Conservation (phyloP, 2,329 filamentous ascomycete species). For the Paramyrothecium sp. region DNA sequence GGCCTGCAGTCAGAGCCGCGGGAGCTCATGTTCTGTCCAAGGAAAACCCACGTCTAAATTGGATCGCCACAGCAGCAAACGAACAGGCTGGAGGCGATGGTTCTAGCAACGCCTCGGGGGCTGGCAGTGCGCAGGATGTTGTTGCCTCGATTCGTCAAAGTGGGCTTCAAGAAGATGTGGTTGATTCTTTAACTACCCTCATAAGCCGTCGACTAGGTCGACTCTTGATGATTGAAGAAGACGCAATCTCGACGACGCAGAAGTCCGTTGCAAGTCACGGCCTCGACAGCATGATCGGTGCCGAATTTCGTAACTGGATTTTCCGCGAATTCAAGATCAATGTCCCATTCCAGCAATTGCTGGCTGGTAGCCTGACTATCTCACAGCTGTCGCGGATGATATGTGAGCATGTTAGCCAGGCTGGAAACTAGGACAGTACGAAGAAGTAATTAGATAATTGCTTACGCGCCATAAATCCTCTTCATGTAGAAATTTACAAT, state of each 20-base stretch:
- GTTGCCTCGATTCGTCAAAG: not conserved
- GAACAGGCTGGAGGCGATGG: not conserved
- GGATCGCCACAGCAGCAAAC: not conserved
- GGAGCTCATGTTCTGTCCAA: not conserved
- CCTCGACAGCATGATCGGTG: conserved; percentile 35
- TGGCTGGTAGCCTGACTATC: not conserved
- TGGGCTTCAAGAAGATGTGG: not conserved
- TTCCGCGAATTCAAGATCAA: not conserved
- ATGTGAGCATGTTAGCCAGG: not conserved
- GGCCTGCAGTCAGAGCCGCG: not conserved
- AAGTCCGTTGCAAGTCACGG: conserved; percentile 26
- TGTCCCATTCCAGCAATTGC: not conserved
- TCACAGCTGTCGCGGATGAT: not conserved
- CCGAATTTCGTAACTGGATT: conserved; percentile 31
- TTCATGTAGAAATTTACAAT: too few species aligned
- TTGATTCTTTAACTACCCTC: not conserved
- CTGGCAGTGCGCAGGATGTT: not conserved
- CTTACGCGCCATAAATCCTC: too few species aligned
- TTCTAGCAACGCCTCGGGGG: not conserved
- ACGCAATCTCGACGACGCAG: not conserved
- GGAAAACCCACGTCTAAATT: not conserved
- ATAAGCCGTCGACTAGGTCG: not conserved
- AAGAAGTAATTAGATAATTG: too few species aligned
- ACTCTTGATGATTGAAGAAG: not conserved
- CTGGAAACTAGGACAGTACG: not conserved